Evolutionary conservation across 345 rosid genomes (phyloP), one percentile per base, ranked within the genome.

Genomic region (Zanthoxylum bungeanum): DNA sequence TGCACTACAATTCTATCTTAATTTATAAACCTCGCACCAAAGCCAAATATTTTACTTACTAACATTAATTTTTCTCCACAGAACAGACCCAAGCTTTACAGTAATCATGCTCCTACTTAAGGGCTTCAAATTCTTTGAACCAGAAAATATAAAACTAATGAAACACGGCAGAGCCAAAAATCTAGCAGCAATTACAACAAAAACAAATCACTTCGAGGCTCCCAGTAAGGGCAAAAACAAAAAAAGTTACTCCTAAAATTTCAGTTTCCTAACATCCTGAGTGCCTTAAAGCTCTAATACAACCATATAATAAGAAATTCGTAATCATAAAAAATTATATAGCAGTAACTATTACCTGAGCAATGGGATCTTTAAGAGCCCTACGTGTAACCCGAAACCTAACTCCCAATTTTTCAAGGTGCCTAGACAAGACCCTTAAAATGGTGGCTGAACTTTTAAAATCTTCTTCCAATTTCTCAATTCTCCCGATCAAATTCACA

Each of bases 401-500:
- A 53, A 88, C 91, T 46, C 97, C 99, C 36, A 95, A 75, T 83
- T 95, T 92, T 89, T 95, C 99, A 24, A 95, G 81, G 84, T 89
- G 97, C 76, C 93, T 84, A 0, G 98, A 92, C 69, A 95, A 83
- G 59, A 79, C 94, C 72, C 88, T 82, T 66, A 89, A 80, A 50
- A 91, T 85, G 3, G 89, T 75, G 7, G 76, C 82, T 1, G 90
- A 89, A 66, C 77, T 91, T 85, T 81, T 88, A 72, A 86, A 74
- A 79, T 92, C 97, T 69, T 91, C 93, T 72, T 95, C 99, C 79
- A 95, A 73, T 75, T 80, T 91, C 85, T 95, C 98, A 71, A 95
- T 73, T 73, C 94, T 82, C 79, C 67, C 86, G 59, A 85, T 75
- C 76, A 95, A 78, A 82, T 89, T 80, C 72, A 79, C 78, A 11